These are phyloP conservation scores for Macrophomina pseudophaseolina DNA, from an alignment of 2,329 filamentous ascomycete species.

Conservation along the genomic window DNA sequence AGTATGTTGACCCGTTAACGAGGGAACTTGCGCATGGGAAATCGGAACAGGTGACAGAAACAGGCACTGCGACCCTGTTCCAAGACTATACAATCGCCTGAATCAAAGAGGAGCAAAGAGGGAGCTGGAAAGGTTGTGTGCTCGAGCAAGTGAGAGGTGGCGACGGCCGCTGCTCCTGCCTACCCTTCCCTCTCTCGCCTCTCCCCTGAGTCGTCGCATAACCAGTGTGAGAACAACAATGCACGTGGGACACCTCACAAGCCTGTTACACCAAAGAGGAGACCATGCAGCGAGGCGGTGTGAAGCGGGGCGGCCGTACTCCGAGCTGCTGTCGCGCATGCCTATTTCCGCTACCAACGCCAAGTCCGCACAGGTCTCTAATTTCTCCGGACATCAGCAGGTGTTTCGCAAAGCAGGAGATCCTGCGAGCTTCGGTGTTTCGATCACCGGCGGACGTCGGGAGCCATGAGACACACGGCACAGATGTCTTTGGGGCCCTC, in stretches of 20 bases:
- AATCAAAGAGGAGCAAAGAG: too few species aligned
- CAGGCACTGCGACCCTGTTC: too few species aligned
- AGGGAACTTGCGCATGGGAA: too few species aligned
- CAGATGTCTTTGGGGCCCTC: background rate
- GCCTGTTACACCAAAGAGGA: background rate
- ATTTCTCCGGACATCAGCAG: background rate
- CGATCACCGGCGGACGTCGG: background rate
- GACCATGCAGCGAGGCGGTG: background rate
- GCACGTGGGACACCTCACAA: background rate
- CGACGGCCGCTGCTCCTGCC: background rate
- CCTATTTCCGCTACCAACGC: background rate
- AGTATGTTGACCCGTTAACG: too few species aligned
- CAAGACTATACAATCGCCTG: too few species aligned
- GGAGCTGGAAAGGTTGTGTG: background rate
- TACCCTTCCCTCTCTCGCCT: background rate
- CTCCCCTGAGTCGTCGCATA: background rate
- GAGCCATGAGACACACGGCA: background rate
- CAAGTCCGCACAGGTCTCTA: background rate
- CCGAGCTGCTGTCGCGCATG: background rate
- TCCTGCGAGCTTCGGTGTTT: background rate
- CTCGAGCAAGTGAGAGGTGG: background rate
- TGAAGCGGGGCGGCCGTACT: background rate
- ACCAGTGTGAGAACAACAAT: too few species aligned
- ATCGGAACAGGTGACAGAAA: too few species aligned
- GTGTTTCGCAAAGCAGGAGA: background rate